These are phyloP conservation scores for Wickerhamomyces sp. DNA, from an alignment of 1,139 yeast genomes.

Conservation along the genomic window DNA sequence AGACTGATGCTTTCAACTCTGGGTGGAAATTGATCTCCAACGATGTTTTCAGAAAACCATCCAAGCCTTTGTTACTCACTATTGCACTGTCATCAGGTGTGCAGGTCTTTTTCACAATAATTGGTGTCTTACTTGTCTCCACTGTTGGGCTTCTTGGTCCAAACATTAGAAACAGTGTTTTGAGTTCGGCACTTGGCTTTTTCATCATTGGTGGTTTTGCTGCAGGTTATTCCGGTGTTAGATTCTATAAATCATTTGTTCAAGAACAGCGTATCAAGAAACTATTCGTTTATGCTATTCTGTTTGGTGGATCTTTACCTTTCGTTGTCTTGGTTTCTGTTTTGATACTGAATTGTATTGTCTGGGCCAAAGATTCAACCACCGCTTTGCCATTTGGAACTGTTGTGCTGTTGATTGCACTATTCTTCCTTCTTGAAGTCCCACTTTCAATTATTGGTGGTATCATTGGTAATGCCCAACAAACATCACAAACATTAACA, in stretches of 20 bases:
- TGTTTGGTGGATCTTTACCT: conserved; percentile 62
- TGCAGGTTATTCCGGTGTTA: conserved; percentile 67
- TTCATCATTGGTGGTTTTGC: conserved; percentile 68
- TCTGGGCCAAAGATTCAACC: conserved; percentile 76
- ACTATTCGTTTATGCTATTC: conserved; percentile 31
- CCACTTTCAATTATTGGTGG: conserved; percentile 80
- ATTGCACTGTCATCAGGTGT: conserved; percentile 69
- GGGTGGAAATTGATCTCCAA: conserved; percentile 54
- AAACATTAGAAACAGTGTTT: conserved; percentile 60
- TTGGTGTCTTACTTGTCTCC: conserved; percentile 58
- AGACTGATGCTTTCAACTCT: conserved; percentile 25
- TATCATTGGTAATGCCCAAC: conserved; percentile 41
- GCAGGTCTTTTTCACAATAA: conserved; percentile 58
- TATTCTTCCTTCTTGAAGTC: conserved; percentile 60
- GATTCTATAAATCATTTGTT: conserved; percentile 50
- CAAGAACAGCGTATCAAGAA: conserved; percentile 25
- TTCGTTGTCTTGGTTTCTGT: conserved; percentile 48
- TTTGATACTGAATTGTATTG: conserved; percentile 56
- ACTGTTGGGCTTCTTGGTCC: conserved; percentile 53
- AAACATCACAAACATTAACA: conserved; percentile 26
- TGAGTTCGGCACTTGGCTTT: conserved; percentile 54
- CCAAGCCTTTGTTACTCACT: conserved; percentile 36
- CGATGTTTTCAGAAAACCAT: conserved; percentile 53
- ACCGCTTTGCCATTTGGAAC: conserved; percentile 76
- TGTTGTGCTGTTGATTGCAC: conserved; percentile 47